Conservation (phyloP, 2,329 filamentous ascomycete genomes). For the Raffaelea albimanens region DNA sequence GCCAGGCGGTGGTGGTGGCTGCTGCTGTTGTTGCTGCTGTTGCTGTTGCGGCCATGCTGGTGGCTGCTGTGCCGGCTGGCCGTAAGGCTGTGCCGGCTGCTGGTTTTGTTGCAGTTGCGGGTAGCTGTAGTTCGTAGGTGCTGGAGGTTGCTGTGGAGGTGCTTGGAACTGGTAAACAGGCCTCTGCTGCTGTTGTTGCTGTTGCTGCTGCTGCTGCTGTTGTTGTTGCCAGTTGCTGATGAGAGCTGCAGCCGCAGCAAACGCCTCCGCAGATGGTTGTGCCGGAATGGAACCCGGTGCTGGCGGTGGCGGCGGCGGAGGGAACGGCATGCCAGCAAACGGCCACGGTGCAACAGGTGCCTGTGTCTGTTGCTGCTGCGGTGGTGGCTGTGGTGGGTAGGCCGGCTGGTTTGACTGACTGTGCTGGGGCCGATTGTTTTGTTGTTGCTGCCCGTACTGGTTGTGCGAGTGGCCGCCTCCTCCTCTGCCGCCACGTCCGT, state of each 20-base stretch:
- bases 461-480: slow-evolving; percentile 13
- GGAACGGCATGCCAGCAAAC: slow-evolving; percentile 10
- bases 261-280: neutral
- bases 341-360: slow-evolving; percentile 4
- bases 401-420: neutral
- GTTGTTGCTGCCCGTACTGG: neutral
- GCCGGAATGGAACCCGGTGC: neutral
- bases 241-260: slow-evolving; percentile 6
- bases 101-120: slow-evolving; percentile 2
- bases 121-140: neutral
- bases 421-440: neutral
- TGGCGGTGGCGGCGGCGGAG: slow-evolving; percentile 19
- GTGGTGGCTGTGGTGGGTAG: neutral
- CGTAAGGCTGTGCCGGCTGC: slow-evolving; percentile 1
- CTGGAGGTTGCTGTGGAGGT: no score
- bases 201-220: slow-evolving; percentile 18
- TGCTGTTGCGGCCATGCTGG: slow-evolving; percentile 2
- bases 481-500: slow-evolving; percentile 27
- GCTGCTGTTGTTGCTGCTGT: slow-evolving; percentile 4
- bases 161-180: no score
- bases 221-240: slow-evolving; percentile 23
- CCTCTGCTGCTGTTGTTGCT: slow-evolving; percentile 6
- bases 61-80: neutral
- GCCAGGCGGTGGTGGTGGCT: neutral
- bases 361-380: slow-evolving; percentile 11